These are phyloP conservation scores for Mrakia gelida DNA, from an alignment of 768 basidiomycete species.

Conservation along the genomic window DNA sequence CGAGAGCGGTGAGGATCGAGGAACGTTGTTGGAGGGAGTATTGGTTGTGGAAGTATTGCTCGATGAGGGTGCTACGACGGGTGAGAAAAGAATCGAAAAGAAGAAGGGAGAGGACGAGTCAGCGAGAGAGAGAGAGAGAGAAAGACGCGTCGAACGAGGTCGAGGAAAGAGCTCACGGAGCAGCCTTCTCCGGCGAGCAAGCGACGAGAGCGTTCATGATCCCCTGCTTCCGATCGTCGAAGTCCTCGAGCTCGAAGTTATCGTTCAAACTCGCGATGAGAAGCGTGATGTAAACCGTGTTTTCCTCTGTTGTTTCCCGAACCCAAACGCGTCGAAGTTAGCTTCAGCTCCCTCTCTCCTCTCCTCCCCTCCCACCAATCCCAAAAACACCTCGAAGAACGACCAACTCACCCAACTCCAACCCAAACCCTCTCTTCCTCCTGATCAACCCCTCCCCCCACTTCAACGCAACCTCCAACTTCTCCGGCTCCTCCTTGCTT, in stretches of 20 bases:
- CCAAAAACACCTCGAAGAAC: too few relatives aligned
- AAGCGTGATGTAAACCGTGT: slow-evolving; percentile 74
- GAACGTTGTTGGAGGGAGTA: slow-evolving; percentile 84
- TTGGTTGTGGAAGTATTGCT: slow-evolving; percentile 90
- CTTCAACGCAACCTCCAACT: slow-evolving; percentile 71
- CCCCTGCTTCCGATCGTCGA: slow-evolving; percentile 69
- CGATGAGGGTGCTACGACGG: slow-evolving; percentile 63
- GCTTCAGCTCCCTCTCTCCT: neutral
- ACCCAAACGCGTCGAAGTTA: neutral
- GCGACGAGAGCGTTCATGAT: slow-evolving; percentile 73
- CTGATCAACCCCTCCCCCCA: slow-evolving; percentile 78
- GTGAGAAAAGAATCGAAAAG: slow-evolving; percentile 5
- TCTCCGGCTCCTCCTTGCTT: slow-evolving; percentile 61
- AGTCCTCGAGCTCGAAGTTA: slow-evolving; percentile 76
- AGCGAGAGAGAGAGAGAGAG: too few relatives aligned
- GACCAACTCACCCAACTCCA: slow-evolving; percentile 70
- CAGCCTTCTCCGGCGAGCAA: slow-evolving; percentile 70
- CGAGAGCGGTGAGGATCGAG: slow-evolving; percentile 78
- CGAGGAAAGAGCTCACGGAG: slow-evolving; percentile 60
- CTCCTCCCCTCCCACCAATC: neutral
- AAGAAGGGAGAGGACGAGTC: too few relatives aligned
- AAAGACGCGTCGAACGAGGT: neutral
- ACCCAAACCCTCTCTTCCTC: slow-evolving; percentile 76
- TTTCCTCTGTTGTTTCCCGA: slow-evolving; percentile 68
- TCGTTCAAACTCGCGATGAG: slow-evolving; percentile 70